Percentiles rank a stretch among this genome's conserved stretches.
Evolutionary conservation across 1,284 basidiomycete genomes (phyloP).

Genomic region (Crucibulum cyathiforme): DNA sequence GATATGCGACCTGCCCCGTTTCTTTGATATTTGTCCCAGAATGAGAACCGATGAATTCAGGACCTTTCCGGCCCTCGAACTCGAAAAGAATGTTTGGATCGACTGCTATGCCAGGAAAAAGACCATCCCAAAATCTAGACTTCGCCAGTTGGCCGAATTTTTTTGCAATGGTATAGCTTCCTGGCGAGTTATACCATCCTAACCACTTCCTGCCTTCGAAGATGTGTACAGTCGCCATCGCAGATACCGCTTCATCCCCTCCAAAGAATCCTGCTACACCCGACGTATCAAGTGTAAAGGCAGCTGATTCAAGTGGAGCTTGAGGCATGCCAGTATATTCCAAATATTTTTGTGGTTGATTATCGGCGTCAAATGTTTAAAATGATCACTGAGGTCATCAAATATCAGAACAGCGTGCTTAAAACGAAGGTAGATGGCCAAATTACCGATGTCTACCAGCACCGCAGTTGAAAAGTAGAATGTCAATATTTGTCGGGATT

Average conservation of each 20-base stretch:
- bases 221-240: slow-evolving; percentile 40
- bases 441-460: too few relatives aligned
- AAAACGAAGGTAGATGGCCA: too few relatives aligned
- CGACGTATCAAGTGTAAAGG: background rate
- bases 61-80: background rate
- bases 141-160: slow-evolving; percentile 14
- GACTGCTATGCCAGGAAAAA: background rate
- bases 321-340: too few relatives aligned
- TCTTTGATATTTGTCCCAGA: background rate
- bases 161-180: slow-evolving; percentile 38
- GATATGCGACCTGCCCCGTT: background rate
- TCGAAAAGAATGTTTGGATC: background rate
- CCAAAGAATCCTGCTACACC: slow-evolving; percentile 19
- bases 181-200: slow-evolving; percentile 44
- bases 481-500: too few relatives aligned
- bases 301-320: too few relatives aligned
- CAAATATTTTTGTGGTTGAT: too few relatives aligned
- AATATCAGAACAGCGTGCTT: too few relatives aligned
- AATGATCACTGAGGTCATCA: too few relatives aligned
- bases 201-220: slow-evolving; percentile 32
- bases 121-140: background rate
- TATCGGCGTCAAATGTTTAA: too few relatives aligned
- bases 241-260: slow-evolving; percentile 40
- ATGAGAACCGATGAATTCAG: background rate
- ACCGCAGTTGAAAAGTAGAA: too few relatives aligned